These are phyloP conservation scores for Amborella trichopoda DNA, from an alignment of 164 flowering plant genomes.

Conservation along the genomic window DNA sequence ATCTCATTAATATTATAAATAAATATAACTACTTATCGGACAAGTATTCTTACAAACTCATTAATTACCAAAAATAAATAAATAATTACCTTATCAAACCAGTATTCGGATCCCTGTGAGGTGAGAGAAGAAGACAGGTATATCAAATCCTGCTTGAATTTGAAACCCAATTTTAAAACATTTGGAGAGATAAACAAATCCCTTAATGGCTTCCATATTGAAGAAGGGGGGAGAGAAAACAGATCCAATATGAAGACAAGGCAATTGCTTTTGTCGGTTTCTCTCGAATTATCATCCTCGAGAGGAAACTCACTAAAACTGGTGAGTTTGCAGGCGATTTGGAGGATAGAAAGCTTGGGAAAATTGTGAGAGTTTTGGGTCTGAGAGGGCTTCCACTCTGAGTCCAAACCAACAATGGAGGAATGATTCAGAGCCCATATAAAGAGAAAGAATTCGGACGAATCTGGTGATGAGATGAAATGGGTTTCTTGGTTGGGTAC, in stretches of 20 bases:
- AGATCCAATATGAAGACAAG: conserved; percentile 61
- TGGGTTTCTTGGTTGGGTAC: conserved; percentile 19
- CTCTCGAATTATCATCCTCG: conserved; percentile 7
- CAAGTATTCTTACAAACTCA: too few species aligned
- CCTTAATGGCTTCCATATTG: conserved; percentile 42
- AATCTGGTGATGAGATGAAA: conserved; percentile 41
- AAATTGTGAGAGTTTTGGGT: conserved; percentile 15
- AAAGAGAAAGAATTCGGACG: conserved; percentile 56
- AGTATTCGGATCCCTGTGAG: conserved; percentile 44
- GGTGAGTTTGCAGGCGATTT: conserved; percentile 57
- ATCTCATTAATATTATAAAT: too few species aligned
- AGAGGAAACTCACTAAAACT: too few species aligned
- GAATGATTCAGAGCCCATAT: conserved; percentile 38
- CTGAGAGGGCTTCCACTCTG: conserved; percentile 84
- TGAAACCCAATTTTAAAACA: conserved; percentile 66
- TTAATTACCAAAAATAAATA: too few species aligned
- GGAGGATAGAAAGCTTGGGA: conserved; percentile 74
- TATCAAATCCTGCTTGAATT: conserved; percentile 77
- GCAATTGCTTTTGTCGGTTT: too few species aligned
- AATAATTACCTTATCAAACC: conserved; percentile 58
- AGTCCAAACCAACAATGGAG: conserved; percentile 66
- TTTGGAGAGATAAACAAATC: conserved; percentile 49
- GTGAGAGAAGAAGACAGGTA: conserved; percentile 68
- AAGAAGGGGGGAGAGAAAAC: conserved; percentile 23
- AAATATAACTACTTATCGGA: too few species aligned